phyloP scores from a whole-genome alignment of 2,329 filamentous ascomycete genomes.

The Sphaerulina musiva region DNA sequence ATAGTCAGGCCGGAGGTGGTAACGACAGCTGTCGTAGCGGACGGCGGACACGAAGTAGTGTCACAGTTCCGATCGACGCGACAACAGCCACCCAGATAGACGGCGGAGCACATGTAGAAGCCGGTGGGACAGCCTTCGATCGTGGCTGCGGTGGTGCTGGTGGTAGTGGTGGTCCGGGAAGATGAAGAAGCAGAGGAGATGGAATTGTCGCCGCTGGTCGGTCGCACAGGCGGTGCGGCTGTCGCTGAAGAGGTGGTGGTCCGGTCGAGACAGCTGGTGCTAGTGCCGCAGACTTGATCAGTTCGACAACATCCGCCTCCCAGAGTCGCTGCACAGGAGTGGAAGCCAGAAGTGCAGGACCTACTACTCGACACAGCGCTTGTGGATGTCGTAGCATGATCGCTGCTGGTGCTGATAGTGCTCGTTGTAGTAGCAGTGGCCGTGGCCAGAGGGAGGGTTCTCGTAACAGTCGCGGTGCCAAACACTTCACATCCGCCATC shows the following conservation, averaged over 20 bases:
- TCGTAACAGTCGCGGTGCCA: slow-evolving; percentile 25
- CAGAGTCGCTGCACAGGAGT: slow-evolving; percentile 42
- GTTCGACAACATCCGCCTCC: slow-evolving; percentile 47
- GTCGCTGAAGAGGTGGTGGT: slow-evolving; percentile 32
- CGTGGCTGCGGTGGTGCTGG: slow-evolving; percentile 34
- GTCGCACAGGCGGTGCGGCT: slow-evolving; percentile 39
- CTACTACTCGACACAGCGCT: slow-evolving; percentile 12
- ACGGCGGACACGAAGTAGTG: slow-evolving; percentile 66
- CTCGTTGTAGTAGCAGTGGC: slow-evolving; percentile 8
- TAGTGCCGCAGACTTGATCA: slow-evolving; percentile 40
- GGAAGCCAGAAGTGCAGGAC: slow-evolving; percentile 40
- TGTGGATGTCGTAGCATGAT: slow-evolving; percentile 27
- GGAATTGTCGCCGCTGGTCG: slow-evolving; percentile 33
- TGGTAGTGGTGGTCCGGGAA: slow-evolving; percentile 7
- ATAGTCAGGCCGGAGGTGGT: slow-evolving; percentile 61
- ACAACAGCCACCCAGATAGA: slow-evolving; percentile 78
- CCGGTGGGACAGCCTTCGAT: slow-evolving; percentile 66
- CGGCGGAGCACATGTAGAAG: slow-evolving; percentile 84
- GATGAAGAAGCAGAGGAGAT: slow-evolving; percentile 12
- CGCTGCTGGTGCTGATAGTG: slow-evolving; percentile 7
- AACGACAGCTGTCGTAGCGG: slow-evolving; percentile 58
- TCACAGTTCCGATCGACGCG: slow-evolving; percentile 79
- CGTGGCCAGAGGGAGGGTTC: slow-evolving; percentile 12
- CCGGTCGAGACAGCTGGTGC: slow-evolving; percentile 33
- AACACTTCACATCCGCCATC: slow-evolving; percentile 60